phyloP scores from a whole-genome alignment of 1,284 basidiomycete species.

The Cutaneotrichosporon cyanovorans region DNA sequence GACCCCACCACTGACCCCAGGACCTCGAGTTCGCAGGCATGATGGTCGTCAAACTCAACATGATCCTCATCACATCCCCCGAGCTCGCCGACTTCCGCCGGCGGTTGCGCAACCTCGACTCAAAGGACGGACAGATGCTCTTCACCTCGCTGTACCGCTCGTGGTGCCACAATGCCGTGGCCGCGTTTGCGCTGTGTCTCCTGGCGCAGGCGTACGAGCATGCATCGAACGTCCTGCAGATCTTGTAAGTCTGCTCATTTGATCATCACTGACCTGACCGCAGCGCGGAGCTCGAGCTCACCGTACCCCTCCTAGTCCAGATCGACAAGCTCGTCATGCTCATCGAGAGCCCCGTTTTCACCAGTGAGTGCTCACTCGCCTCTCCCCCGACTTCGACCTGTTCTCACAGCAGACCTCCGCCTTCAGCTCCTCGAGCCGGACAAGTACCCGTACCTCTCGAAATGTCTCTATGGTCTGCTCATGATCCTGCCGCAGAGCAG shows the following conservation, averaged over 20 bases:
- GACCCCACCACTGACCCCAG: constrained; percentile 51
- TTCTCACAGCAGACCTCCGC: constrained; percentile 91
- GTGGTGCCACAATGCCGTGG: constrained; percentile 98
- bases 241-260: constrained; percentile 60
- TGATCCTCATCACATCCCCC: constrained; percentile 93
- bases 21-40: constrained; percentile 95
- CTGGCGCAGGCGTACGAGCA: constrained; percentile 98
- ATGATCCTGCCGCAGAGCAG: constrained; percentile 97
- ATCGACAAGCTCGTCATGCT: constrained; percentile 97
- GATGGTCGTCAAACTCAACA: constrained; percentile 94
- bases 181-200: constrained; percentile 90
- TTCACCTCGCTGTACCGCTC: constrained; percentile 90
- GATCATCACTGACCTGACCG: not conserved
- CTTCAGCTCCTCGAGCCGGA: constrained; percentile 96
- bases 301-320: constrained; percentile 88
- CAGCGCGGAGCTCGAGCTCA: constrained; percentile 93
- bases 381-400: not conserved
- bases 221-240: constrained; percentile 91
- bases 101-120: constrained; percentile 85
- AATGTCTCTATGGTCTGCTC: constrained; percentile 91
- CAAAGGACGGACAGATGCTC: constrained; percentile 82
- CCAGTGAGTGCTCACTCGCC: constrained; percentile 55
- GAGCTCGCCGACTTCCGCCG: constrained; percentile 91
- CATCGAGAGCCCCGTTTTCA: constrained; percentile 97
- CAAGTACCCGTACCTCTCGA: constrained; percentile 90